Base-by-base conservation (phyloP, 2,329 filamentous ascomycete species). In the Biscogniauxia sp. region DNA sequence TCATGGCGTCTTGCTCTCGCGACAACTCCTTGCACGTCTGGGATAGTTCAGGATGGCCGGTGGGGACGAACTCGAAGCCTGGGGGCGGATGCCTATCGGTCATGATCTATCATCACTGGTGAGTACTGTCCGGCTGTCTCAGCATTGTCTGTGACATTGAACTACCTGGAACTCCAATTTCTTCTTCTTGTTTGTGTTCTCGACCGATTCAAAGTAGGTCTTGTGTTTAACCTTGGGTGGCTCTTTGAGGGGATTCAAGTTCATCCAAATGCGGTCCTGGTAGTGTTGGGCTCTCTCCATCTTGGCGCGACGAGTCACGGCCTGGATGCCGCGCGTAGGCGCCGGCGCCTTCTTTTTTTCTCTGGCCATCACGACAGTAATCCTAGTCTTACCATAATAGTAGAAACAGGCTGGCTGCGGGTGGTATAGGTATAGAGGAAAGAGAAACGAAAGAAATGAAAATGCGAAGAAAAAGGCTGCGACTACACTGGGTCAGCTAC, bases 181-280 rank as follows among this genome's bases (percentile, higher is more conserved):
- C 75, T 84, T 84, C 71, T 85, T 84, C 73, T 86, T 88, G 71
- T 88, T 82, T 60, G 80, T 80, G 69, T 89, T 89, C 68, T 88
- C 83, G 61, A 87, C 82, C 63, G 87, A 80, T 73, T 89, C 86
- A 68, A 86, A 87, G 69, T 86, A 88, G 15, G 83, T 81, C 66
- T 84, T 81, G 72, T 89, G 84, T 69, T 86, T 86, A 51, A 79
- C 74, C 62, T 79, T 83, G 41, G 80, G 75, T 17, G 70, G 64
- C 52, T 65, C 65, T 61, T 74, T 74, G 19, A 72, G 61, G 1
- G 72, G 66, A 56, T 74, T 74, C 32, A 74, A 64, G 53, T 59
- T 65, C 41, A 66, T 65, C 71, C 72, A 74, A 28, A 70, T 64
- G 55, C 61, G 57, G 62, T 69, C 68, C 53, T 67, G 59, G 57